phyloP scores from a whole-genome alignment of 1,284 basidiomycete species.

The Ceratobasidium sp. region DNA sequence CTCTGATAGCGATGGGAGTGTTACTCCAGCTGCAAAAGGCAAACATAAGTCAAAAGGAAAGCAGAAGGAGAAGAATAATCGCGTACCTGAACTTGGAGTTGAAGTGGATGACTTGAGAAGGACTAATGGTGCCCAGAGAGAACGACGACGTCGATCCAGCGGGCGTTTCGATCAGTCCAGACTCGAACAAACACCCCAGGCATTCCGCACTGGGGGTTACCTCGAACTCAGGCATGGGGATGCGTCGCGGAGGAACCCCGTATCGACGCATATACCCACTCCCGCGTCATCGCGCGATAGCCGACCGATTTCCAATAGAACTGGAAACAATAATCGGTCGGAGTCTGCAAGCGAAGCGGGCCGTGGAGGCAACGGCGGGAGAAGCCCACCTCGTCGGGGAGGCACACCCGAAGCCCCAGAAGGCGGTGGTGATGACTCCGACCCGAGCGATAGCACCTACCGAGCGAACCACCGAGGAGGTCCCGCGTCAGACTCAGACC shows the following conservation, averaged over 20 bases:
- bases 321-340: no score
- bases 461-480: neutral
- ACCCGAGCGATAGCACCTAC: neutral
- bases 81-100: neutral
- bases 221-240: neutral
- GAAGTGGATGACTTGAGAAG: neutral
- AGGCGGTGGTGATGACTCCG: neutral
- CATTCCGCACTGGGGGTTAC: slow-evolving; percentile 4
- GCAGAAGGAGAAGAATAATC: neutral
- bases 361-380: no score
- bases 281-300: neutral
- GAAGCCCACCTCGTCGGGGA: neutral
- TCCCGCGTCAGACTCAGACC: neutral
- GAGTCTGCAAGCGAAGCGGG: no score
- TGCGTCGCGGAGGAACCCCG: no score
- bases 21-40: no score
- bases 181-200: neutral
- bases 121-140: neutral
- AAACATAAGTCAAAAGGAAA: neutral
- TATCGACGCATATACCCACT: no score
- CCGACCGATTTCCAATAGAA: neutral
- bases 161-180: neutral
- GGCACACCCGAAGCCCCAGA: neutral
- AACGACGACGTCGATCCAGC: neutral
- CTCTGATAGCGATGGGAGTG: neutral